phyloP scores from a whole-genome alignment of 2,329 filamentous ascomycete species.

The Penicillium sp. region DNA sequence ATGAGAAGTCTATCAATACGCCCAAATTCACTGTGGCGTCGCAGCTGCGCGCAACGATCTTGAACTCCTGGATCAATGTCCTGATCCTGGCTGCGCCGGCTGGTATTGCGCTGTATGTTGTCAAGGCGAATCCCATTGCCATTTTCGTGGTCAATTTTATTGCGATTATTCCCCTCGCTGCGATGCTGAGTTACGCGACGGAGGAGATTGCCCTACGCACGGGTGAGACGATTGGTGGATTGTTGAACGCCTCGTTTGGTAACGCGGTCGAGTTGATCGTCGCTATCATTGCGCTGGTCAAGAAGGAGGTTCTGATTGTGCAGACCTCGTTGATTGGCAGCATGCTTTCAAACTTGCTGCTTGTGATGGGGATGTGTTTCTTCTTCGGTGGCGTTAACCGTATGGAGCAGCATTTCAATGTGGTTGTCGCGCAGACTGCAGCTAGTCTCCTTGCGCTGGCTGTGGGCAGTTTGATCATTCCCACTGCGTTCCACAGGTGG shows the following conservation, averaged over 20 bases:
- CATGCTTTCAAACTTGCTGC: slow-evolving; percentile 83
- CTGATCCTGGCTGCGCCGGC: slow-evolving; percentile 72
- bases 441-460: slow-evolving; percentile 74
- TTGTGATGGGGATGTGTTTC: slow-evolving; percentile 89
- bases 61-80: slow-evolving; percentile 83
- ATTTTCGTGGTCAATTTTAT: slow-evolving; percentile 90
- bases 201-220: slow-evolving; percentile 73
- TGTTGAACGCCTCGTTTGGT: slow-evolving; percentile 86
- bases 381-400: slow-evolving; percentile 79
- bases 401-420: slow-evolving; percentile 82
- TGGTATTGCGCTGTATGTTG: slow-evolving; percentile 71
- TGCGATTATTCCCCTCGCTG: slow-evolving; percentile 84
- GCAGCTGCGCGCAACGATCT: slow-evolving; percentile 61
- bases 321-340: slow-evolving; percentile 89
- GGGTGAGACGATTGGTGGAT: slow-evolving; percentile 79
- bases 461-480: slow-evolving; percentile 78
- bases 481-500: slow-evolving; percentile 73
- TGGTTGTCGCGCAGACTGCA: slow-evolving; percentile 84
- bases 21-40: slow-evolving; percentile 37
- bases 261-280: slow-evolving; percentile 90
- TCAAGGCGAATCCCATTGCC: slow-evolving; percentile 54
- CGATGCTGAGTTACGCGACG: slow-evolving; percentile 79
- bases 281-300: slow-evolving; percentile 72
- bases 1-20: slow-evolving; percentile 18
- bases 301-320: slow-evolving; percentile 74